A percentile compares a stretch with the other conserved stretches of the same genome.
phyloP scores from a whole-genome alignment of 2,329 filamentous ascomycete species.

The Penicillium oxalicum region DNA sequence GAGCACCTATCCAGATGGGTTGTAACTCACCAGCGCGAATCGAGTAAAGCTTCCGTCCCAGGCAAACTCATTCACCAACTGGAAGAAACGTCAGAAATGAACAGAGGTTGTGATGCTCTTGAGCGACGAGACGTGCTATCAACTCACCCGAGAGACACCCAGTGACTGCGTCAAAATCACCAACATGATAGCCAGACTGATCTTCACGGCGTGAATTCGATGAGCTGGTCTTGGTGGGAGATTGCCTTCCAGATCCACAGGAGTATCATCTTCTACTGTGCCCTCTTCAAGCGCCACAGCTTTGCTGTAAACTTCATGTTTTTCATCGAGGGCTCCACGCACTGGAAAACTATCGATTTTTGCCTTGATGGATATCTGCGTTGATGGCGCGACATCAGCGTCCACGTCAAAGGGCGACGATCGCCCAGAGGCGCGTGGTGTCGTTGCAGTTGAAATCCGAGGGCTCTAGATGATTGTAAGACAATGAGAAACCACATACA shows the following conservation, averaged over 20 bases:
- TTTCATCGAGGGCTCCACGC: constrained; percentile 13
- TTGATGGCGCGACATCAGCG: not conserved
- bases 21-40: constrained; percentile 9
- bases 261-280: constrained; percentile 3
- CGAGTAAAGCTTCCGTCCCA: constrained; percentile 11
- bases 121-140: too few species aligned
- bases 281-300: constrained; percentile 12
- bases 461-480: not conserved
- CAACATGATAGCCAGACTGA: constrained; percentile 13
- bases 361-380: not conserved
- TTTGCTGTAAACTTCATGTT: constrained; percentile 12
- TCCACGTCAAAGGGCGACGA: constrained; percentile 7
- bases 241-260: constrained; percentile 7
- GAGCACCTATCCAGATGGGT: not conserved
- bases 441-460: constrained; percentile 7
- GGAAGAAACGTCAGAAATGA: not conserved
- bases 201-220: constrained; percentile 10
- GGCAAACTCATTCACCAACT: constrained; percentile 10
- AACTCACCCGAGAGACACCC: constrained; percentile 9
- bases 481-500: not conserved
- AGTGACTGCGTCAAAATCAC: constrained; percentile 13
- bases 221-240: constrained; percentile 6
- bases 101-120: not conserved
- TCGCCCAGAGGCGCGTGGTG: constrained; percentile 8
- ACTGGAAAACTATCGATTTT: not conserved